Evolutionary conservation across 2,329 filamentous ascomycete genomes (phyloP).

Genomic region (Scedosporium boydii): DNA sequence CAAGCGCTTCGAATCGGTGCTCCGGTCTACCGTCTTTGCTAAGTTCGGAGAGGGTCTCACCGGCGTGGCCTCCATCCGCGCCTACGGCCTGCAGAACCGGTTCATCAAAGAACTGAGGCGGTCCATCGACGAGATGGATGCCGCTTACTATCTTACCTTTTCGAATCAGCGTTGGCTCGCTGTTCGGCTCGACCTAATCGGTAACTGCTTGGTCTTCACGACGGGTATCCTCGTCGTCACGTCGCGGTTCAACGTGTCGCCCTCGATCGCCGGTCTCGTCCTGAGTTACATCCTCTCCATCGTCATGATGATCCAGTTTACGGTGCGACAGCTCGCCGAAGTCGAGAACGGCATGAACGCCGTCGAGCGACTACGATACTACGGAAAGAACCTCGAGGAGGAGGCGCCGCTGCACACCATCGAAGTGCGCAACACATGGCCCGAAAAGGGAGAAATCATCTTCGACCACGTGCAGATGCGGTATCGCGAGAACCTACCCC

Average conservation of each 20-base stretch:
- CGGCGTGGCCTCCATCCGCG: conserved; percentile 76
- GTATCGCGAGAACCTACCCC: conserved; percentile 61
- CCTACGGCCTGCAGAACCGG: conserved; percentile 71
- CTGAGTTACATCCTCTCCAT: conserved; percentile 89
- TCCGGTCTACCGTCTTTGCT: conserved; percentile 81
- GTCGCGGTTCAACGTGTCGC: conserved; percentile 73
- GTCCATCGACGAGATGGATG: conserved; percentile 84
- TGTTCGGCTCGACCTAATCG: conserved; percentile 73
- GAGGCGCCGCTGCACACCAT: conserved; percentile 76
- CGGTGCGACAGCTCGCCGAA: conserved; percentile 84
- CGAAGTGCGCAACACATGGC: conserved; percentile 69
- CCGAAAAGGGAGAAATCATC: conserved; percentile 71
- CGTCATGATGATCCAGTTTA: conserved; percentile 93
- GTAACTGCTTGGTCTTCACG: conserved; percentile 75
- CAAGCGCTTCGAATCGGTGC: conserved; percentile 84
- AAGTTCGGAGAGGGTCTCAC: conserved; percentile 84
- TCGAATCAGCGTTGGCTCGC: conserved; percentile 93
- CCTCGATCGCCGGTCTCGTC: conserved; percentile 78
- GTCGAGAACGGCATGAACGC: conserved; percentile 98
- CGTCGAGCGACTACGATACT: conserved; percentile 84
- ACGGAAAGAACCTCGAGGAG: conserved; percentile 77
- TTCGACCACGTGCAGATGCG: conserved; percentile 73
- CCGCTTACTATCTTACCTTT: conserved; percentile 90
- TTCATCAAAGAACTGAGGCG: conserved; percentile 63
- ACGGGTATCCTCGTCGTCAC: conserved; percentile 88